Percentiles rank a stretch among this genome's conserved stretches.
These are phyloP conservation scores for Yarrowia sp. DNA, from an alignment of 805 yeast genomes.

Conservation along the genomic window DNA sequence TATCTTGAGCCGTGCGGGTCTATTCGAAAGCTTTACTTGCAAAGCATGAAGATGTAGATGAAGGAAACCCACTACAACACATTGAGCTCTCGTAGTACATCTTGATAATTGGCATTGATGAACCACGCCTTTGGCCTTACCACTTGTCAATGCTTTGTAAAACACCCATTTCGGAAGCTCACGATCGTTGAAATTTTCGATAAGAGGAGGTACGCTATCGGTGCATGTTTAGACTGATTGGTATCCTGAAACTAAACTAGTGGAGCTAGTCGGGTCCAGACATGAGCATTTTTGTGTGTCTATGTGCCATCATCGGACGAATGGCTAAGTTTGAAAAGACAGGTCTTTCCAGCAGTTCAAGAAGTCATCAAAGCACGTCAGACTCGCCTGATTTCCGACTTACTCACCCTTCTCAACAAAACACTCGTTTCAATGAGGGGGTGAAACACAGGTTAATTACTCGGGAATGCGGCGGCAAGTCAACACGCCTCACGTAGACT, in stretches of 20 bases:
- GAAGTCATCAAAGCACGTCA: too few species aligned
- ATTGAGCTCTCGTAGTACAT: too few species aligned
- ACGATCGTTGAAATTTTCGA: background rate
- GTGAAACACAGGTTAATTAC: background rate
- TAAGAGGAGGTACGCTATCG: background rate
- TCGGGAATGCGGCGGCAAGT: background rate
- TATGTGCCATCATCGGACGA: too few species aligned
- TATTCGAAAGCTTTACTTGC: background rate
- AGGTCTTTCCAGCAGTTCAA: too few species aligned
- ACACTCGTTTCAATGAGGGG: background rate
- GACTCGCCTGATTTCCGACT: too few species aligned
- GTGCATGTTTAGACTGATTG: background rate
- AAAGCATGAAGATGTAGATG: too few species aligned
- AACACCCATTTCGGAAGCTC: background rate
- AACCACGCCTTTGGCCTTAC: too few species aligned
- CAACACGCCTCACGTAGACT: background rate
- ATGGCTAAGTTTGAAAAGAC: too few species aligned
- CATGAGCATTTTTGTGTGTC: background rate
- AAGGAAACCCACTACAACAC: too few species aligned
- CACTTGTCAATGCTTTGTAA: too few species aligned
- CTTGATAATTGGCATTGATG: too few species aligned
- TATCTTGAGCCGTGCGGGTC: background rate
- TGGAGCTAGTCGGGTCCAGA: background rate
- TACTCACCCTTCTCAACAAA: background rate
- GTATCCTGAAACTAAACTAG: background rate